Percentiles rank a stretch among this genome's conserved stretches.
These are phyloP conservation scores for Gryganskiella cystojenkinii DNA, from an alignment of 192 early-diverging fungal species.

Conservation along the genomic window DNA sequence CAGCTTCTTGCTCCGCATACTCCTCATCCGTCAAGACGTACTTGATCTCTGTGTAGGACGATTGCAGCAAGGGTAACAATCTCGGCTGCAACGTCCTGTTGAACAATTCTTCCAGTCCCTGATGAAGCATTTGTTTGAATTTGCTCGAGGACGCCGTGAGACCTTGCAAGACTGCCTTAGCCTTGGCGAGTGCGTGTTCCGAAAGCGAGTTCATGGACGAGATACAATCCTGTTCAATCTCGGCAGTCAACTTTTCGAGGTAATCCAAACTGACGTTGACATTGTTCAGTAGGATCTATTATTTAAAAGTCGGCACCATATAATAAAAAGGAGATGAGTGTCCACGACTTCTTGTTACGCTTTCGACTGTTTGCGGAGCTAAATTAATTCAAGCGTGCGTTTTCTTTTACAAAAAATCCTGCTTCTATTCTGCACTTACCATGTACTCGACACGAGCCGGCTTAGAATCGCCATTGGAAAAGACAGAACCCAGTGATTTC, in stretches of 20 bases:
- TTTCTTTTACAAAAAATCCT: too few species aligned
- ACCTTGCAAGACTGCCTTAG: constrained; percentile 65
- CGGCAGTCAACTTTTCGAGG: constrained; percentile 74
- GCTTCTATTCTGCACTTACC: too few species aligned
- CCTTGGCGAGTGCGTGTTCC: constrained; percentile 64
- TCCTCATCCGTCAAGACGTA: constrained; percentile 95
- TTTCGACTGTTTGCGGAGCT: too few species aligned
- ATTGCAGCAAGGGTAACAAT: constrained; percentile 81
- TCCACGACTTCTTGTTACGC: too few species aligned
- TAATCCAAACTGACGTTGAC: constrained; percentile 87
- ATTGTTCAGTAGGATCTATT: constrained; percentile 84
- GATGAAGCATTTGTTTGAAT: constrained; percentile 72
- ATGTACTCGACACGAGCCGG: constrained; percentile 70
- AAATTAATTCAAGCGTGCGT: too few species aligned
- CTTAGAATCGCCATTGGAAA: constrained; percentile 63
- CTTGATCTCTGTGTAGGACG: constrained; percentile 85
- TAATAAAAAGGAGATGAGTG: too few species aligned
- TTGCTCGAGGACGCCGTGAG: constrained; percentile 68
- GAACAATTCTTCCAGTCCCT: constrained; percentile 84
- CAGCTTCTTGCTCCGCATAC: constrained; percentile 82
- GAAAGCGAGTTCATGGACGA: constrained; percentile 57
- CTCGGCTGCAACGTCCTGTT: constrained; percentile 81
- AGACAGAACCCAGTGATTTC: constrained; percentile 64
- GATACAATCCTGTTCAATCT: constrained; percentile 69
- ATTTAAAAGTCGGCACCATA: too few species aligned